Percentiles rank a stretch among this genome's conserved stretches.
These are phyloP conservation scores for Backusella parvicylindrica DNA, from an alignment of 192 early-diverging fungal species.

Conservation along the genomic window DNA sequence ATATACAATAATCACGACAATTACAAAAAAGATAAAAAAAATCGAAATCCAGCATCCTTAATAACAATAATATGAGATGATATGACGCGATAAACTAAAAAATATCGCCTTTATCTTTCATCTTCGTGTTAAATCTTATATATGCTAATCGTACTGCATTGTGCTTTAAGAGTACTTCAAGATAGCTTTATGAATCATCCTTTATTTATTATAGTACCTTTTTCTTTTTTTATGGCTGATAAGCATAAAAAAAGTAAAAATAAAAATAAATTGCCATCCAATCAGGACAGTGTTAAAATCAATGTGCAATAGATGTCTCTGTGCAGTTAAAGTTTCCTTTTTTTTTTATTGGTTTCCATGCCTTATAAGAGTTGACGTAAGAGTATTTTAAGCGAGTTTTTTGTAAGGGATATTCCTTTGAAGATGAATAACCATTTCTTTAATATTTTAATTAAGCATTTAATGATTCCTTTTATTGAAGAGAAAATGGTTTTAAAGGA, in stretches of 20 bases:
- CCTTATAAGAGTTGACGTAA: no score
- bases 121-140: not conserved
- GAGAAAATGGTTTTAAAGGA: not conserved
- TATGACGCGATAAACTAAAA: not conserved
- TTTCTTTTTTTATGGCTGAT: not conserved
- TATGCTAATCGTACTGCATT: not conserved
- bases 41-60: no score
- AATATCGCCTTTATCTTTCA: not conserved
- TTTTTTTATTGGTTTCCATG: not conserved
- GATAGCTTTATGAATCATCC: not conserved
- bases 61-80: no score
- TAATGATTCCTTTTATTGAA: not conserved
- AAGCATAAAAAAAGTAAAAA: not conserved
- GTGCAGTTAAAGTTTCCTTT: no score
- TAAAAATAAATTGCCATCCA: not conserved
- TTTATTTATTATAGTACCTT: not conserved
- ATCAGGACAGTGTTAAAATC: not conserved
- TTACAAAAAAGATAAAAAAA: no score
- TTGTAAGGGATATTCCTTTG: no score
- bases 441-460: not conserved
- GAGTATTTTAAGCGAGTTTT: no score
- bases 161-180: no score
- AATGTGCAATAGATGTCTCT: not conserved
- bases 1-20: no score
- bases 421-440: not conserved